Conservation (phyloP, 2,329 filamentous ascomycete genomes). For the Aspergillus sp. region DNA sequence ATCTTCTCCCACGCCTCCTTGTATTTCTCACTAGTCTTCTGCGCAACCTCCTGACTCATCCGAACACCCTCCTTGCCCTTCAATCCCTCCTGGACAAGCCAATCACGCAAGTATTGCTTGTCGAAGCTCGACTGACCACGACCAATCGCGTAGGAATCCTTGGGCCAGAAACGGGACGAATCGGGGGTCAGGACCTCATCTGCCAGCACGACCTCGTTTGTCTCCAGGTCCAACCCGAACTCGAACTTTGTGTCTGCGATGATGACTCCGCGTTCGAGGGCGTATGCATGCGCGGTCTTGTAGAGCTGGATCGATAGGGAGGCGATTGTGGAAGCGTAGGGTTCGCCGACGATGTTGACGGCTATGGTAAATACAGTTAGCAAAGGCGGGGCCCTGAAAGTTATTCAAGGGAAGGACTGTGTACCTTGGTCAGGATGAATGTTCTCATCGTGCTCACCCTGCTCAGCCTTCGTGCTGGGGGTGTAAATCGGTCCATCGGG, state of each 20-base stretch:
- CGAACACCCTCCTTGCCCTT: constrained; percentile 67
- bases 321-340: constrained; percentile 60
- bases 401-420: constrained; percentile 4
- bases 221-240: constrained; percentile 62
- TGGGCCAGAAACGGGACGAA: constrained; percentile 80
- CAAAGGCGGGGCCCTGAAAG: not conserved
- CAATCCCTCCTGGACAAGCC: constrained; percentile 65
- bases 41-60: constrained; percentile 65
- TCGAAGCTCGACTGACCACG: constrained; percentile 77
- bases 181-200: constrained; percentile 85
- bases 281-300: constrained; percentile 41
- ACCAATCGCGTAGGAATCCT: constrained; percentile 64
- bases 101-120: constrained; percentile 79
- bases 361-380: constrained; percentile 13
- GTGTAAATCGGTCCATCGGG: constrained; percentile 64
- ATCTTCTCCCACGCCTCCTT: constrained; percentile 66
- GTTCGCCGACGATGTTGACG: constrained; percentile 56
- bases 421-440: constrained; percentile 63
- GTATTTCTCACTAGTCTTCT: constrained; percentile 66
- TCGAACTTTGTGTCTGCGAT: constrained; percentile 74
- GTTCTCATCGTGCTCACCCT: constrained; percentile 76
- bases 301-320: constrained; percentile 60
- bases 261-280: constrained; percentile 58
- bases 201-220: constrained; percentile 63
- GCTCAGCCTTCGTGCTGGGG: constrained; percentile 77